phyloP scores from a whole-genome alignment of 345 rosid genomes.

The Gossypium raimondii region DNA sequence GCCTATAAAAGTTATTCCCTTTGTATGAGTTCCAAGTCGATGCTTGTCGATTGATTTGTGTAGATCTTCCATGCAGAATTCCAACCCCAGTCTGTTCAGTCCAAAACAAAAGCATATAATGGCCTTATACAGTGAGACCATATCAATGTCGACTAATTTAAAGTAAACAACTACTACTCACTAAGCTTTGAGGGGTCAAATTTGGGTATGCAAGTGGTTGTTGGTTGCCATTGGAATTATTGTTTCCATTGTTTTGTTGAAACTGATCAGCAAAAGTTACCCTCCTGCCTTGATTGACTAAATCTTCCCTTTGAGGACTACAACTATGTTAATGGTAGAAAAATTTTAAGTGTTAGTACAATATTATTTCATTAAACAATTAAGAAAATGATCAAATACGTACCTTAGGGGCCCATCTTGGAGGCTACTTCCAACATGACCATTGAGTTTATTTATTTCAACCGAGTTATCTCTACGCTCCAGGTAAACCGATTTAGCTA shows the following conservation, averaged over 20 bases:
- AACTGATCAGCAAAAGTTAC: neutral
- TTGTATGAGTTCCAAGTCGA: neutral
- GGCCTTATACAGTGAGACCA: neutral
- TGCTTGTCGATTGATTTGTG: conserved; percentile 12
- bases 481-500: neutral
- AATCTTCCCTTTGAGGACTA: conserved; percentile 7
- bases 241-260: neutral
- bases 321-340: neutral
- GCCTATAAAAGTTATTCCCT: conserved; percentile 9
- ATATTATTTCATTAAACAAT: neutral
- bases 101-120: neutral
- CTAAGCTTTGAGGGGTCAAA: conserved; percentile 13
- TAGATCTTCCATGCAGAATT: neutral
- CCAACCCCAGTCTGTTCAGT: conserved; percentile 16
- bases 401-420: conserved; percentile 8
- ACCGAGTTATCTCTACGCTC: conserved; percentile 1
- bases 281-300: neutral
- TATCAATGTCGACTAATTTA: neutral
- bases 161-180: conserved; percentile 10
- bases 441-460: neutral
- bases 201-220: neutral
- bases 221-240: neutral
- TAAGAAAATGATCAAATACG: neutral
- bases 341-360: neutral
- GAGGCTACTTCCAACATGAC: neutral